phyloP scores from a whole-genome alignment of 352 stramenopile genomes.

The Globisporangium yorkense region DNA sequence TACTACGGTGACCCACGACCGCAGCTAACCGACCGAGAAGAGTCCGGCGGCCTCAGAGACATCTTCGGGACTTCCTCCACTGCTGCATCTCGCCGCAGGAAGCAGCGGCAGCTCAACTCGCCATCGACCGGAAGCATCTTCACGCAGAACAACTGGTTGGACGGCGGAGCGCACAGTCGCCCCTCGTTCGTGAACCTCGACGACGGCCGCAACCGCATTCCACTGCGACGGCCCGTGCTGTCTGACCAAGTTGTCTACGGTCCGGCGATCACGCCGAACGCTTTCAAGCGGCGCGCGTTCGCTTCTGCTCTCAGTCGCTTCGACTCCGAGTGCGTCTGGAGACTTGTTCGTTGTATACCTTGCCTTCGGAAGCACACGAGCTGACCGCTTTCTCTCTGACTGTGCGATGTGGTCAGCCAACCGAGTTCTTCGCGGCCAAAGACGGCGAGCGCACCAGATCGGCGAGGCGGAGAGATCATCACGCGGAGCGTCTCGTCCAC shows the following conservation, averaged over 20 bases:
- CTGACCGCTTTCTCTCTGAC: background rate
- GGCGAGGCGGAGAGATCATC: slow-evolving; percentile 33
- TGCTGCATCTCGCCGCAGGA: slow-evolving; percentile 10
- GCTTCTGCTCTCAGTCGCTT: background rate
- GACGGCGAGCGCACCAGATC: slow-evolving; percentile 21
- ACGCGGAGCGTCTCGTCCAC: slow-evolving; percentile 36
- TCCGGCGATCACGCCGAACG: slow-evolving; percentile 47
- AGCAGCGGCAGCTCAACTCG: slow-evolving; percentile 9
- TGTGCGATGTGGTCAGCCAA: background rate
- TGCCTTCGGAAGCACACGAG: background rate
- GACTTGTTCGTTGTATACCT: background rate
- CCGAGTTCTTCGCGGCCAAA: slow-evolving; percentile 18
- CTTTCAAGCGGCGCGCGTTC: slow-evolving; percentile 14
- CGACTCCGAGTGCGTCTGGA: slow-evolving; percentile 10
- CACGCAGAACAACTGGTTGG: slow-evolving; percentile 12
- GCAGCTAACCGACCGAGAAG: background rate
- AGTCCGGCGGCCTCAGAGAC: slow-evolving; percentile 2
- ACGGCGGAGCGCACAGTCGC: slow-evolving; percentile 1
- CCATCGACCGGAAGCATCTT: background rate
- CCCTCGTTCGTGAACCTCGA: slow-evolving; percentile 39
- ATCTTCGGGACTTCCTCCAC: slow-evolving; percentile 8
- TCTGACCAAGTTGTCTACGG: slow-evolving; percentile 66
- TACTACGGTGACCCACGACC: background rate
- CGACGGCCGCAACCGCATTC: slow-evolving; percentile 57
- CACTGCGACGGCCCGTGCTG: slow-evolving; percentile 35